Evolutionary conservation across 495 filamentous ascomycete genomes (phyloP).

Genomic region (Penicillium maclennaniae): DNA sequence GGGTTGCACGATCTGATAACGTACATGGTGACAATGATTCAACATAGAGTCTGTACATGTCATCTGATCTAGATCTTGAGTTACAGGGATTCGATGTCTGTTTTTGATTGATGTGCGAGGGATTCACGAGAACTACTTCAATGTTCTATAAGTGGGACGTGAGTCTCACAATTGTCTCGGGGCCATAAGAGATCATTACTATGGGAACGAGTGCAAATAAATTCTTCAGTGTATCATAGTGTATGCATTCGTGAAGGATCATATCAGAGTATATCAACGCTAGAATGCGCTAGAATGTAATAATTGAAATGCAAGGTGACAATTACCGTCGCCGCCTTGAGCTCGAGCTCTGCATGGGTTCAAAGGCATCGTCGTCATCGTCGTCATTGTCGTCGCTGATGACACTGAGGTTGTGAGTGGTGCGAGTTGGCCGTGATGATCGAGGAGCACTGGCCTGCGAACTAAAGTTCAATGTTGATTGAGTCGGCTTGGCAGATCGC

Average conservation of each 20-base stretch:
- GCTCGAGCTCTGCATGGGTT: conserved; percentile 43
- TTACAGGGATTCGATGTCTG: neutral
- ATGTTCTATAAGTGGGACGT: no score
- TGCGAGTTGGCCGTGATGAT: conserved; percentile 41
- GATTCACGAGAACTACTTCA: no score
- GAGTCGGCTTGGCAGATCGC: conserved; percentile 38
- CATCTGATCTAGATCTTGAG: neutral
- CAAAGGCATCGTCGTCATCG: conserved; percentile 82
- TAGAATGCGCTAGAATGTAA: neutral
- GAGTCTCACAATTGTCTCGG: no score
- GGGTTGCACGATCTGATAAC: conserved; percentile 2
- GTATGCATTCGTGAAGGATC: neutral
- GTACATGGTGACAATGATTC: neutral
- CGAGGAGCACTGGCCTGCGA: conserved; percentile 46
- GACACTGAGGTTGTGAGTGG: conserved; percentile 37
- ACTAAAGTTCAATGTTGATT: conserved; percentile 72
- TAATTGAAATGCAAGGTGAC: neutral
- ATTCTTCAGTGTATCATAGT: neutral
- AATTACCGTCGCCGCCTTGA: conserved; percentile 13
- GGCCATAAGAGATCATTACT: no score
- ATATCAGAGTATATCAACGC: neutral
- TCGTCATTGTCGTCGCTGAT: conserved; percentile 59
- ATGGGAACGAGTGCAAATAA: no score
- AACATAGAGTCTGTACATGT: neutral
- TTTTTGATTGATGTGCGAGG: no score